Base-by-base conservation (phyloP, 352 stramenopile genomes). In the Phytopythium litorale region DNA sequence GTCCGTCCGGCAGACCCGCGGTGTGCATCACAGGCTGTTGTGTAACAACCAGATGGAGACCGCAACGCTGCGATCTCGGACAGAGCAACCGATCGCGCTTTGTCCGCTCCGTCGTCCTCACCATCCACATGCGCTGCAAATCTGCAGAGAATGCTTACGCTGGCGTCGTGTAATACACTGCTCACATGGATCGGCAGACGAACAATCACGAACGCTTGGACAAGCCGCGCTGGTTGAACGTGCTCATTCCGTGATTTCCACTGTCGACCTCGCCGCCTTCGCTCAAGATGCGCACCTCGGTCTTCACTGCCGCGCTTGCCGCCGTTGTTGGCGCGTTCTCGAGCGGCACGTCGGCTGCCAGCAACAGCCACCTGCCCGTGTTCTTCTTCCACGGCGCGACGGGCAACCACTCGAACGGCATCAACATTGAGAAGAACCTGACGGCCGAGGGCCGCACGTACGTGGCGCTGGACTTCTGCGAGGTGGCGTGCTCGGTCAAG, bases 311-410 rank as follows among this genome's bases (percentile, higher is more conserved):
- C n/a, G n/a, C 52, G 18, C 35, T 58, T 35, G 35, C n/a, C 16
- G 35, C 52, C 33, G 16, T 45, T n/a, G 52, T 33, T 2, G 52
- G 52, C 33, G 19, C 23, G 52, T 48, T 48, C 38, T 28, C 19
- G n/a, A 23, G 19, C 52, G 33, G 3, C 11, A 9, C 52, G 9
- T 7, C 33, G 4, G n/a, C 52, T 33, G 16, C 52, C 3, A 32
- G 9, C 32, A 30, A 16, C 52, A 58, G 35, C 52, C 54, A 60
- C 23, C 67, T 87, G 18, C 78, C 78, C 1, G 71, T 85, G 1
- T 68, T 84, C 60, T 87, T 83, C 58, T 84, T 87, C 60, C 78
- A 84, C 62, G 78, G 78, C 12, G 66, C 70, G 7, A 76, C 65
- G 7, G 60, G 63, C 13, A 76, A 79, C 56, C 58, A 60, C 9